These are phyloP conservation scores for Microdochium bolleyi DNA, from an alignment of 2,329 filamentous ascomycete genomes.

Conservation along the genomic window DNA sequence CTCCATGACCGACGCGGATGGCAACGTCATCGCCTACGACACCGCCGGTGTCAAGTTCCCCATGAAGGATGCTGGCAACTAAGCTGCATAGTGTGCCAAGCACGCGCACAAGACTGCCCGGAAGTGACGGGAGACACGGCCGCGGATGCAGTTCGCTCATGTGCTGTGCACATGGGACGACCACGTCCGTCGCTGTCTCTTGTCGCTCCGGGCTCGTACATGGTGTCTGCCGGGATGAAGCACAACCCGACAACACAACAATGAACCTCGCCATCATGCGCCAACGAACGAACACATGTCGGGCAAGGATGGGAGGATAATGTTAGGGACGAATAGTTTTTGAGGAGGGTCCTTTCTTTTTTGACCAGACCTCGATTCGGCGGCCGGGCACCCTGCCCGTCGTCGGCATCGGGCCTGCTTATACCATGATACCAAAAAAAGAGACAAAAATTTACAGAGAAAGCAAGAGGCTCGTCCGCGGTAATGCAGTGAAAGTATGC, in stretches of 20 bases:
- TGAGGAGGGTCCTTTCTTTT: not conserved
- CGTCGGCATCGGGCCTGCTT: not conserved
- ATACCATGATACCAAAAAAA: not conserved
- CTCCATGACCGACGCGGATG: slow-evolving; percentile 37
- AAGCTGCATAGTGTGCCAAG: slow-evolving; percentile 8
- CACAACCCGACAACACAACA: not conserved
- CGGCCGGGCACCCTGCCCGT: not conserved
- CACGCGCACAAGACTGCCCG: not conserved
- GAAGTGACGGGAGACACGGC: too few relatives aligned
- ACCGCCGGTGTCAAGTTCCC: slow-evolving; percentile 32
- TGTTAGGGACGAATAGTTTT: not conserved
- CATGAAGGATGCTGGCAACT: slow-evolving; percentile 26
- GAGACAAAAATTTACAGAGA: not conserved
- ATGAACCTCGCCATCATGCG: not conserved
- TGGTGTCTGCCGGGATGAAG: not conserved
- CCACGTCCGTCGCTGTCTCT: not conserved
- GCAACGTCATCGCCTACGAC: slow-evolving; percentile 38
- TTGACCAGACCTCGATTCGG: not conserved
- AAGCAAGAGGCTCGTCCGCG: not conserved
- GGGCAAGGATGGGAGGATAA: not conserved
- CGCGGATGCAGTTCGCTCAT: not conserved
- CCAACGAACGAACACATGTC: not conserved
- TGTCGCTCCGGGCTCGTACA: not conserved
- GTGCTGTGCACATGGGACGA: not conserved
- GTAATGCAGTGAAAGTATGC: not conserved